Evolutionary conservation across 148 eudicot species (phyloP).

Genomic region (Rheum nobile): DNA sequence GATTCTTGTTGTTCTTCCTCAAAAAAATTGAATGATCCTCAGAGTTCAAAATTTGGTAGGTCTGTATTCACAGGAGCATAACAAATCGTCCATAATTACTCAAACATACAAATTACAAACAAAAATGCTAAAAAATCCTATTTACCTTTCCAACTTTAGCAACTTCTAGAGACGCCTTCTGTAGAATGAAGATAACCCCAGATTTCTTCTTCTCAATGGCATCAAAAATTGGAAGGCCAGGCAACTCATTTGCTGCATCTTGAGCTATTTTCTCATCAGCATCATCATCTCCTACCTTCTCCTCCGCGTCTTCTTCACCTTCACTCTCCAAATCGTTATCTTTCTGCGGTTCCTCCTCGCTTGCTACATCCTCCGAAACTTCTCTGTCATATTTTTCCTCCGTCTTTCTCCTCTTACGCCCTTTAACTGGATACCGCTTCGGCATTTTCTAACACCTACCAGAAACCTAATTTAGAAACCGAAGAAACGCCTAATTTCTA

Average conservation of each 20-base stretch:
- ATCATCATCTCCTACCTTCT: slow-evolving; percentile 4
- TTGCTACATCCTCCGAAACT: slow-evolving; percentile 16
- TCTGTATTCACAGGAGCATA: slow-evolving; percentile 27
- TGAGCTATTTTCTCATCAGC: slow-evolving; percentile 23
- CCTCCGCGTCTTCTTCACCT: slow-evolving; percentile 18
- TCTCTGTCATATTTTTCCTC: slow-evolving; percentile 44
- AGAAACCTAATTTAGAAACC: neutral
- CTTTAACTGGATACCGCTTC: slow-evolving; percentile 47
- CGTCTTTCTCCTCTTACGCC: slow-evolving; percentile 61
- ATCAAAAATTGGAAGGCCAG: slow-evolving; percentile 54
- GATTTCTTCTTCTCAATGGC: slow-evolving; percentile 20
- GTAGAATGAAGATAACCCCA: slow-evolving; percentile 76
- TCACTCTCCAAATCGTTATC: slow-evolving; percentile 1
- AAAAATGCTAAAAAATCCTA: neutral
- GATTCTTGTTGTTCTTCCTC: slow-evolving; percentile 52
- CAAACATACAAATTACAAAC: neutral
- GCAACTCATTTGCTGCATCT: slow-evolving; percentile 28
- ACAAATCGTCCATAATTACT: neutral
- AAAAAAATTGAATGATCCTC: slow-evolving; percentile 79
- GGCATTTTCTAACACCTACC: slow-evolving; percentile 41
- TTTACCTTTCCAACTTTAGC: slow-evolving; percentile 95
- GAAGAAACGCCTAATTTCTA: neutral
- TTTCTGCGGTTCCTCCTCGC: slow-evolving; percentile 16
- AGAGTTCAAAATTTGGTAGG: slow-evolving; percentile 67
- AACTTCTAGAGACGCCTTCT: slow-evolving; percentile 80